These are phyloP conservation scores for Agastache rugosa DNA, from an alignment of 257 asterid genomes.

Conservation along the genomic window DNA sequence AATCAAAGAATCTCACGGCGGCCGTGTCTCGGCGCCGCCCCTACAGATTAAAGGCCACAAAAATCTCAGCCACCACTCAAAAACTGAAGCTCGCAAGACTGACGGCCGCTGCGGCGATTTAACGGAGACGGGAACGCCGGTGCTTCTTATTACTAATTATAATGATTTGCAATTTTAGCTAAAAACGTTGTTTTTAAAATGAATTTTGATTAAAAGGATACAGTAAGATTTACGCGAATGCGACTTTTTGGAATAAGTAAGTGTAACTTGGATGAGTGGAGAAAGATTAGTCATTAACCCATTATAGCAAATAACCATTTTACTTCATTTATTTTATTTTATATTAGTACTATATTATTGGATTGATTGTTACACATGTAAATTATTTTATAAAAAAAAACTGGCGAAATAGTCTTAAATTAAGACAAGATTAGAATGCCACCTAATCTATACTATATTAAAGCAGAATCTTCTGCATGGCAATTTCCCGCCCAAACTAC, in stretches of 20 bases:
- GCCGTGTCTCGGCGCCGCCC: background rate
- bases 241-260: background rate
- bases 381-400: too few relatives aligned
- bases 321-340: background rate
- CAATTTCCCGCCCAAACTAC: too few relatives aligned
- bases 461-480: too few relatives aligned
- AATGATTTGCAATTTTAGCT: background rate
- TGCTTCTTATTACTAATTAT: background rate
- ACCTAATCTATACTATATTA: too few relatives aligned
- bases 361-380: too few relatives aligned
- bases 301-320: background rate
- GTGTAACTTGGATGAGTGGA: background rate
- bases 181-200: background rate
- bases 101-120: conserved; percentile 11
- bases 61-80: background rate
- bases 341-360: too few relatives aligned
- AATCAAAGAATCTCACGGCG: background rate
- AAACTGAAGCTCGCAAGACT: background rate
- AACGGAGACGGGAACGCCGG: background rate
- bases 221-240: background rate
- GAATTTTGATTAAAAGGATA: background rate
- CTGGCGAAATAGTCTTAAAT: too few relatives aligned
- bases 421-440: too few relatives aligned
- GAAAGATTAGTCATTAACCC: background rate
- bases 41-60: background rate